Conservation (phyloP, 352 stramenopile genomes). For the Thalassiosira delicatula region DNA sequence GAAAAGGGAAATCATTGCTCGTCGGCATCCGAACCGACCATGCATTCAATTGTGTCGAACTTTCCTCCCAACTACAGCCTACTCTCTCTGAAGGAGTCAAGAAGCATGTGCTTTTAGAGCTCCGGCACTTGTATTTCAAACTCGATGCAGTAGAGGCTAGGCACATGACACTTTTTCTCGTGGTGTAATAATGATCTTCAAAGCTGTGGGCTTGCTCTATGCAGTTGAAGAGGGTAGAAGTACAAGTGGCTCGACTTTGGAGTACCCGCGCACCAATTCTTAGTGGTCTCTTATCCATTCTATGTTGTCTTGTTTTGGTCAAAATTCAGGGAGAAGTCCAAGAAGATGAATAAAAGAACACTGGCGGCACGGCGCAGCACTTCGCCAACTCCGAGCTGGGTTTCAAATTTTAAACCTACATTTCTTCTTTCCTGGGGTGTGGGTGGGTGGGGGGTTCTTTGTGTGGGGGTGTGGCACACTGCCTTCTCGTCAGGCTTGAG, state of each 20-base stretch:
- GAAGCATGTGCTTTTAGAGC: constrained; percentile 23
- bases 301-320: no score
- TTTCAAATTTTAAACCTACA: no score
- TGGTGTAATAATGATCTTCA: constrained; percentile 54
- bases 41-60: constrained; percentile 51
- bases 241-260: constrained; percentile 39
- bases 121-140: constrained; percentile 41
- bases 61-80: constrained; percentile 1
- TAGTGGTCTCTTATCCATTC: no score
- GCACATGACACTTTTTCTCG: constrained; percentile 44
- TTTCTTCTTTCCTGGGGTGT: no score
- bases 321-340: no score
- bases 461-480: no score
- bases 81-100: constrained; percentile 1
- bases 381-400: no score
- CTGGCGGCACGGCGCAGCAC: no score
- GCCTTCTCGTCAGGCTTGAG: no score
- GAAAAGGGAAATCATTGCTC: no score
- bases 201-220: constrained; percentile 54
- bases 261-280: constrained; percentile 33
- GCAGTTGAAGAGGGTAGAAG: constrained; percentile 51
- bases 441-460: no score
- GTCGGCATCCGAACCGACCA: constrained; percentile 54
- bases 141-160: constrained; percentile 47
- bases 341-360: no score